phyloP scores from a whole-genome alignment of 192 early-diverging fungal genomes.

The Chytriomyces confervae region DNA sequence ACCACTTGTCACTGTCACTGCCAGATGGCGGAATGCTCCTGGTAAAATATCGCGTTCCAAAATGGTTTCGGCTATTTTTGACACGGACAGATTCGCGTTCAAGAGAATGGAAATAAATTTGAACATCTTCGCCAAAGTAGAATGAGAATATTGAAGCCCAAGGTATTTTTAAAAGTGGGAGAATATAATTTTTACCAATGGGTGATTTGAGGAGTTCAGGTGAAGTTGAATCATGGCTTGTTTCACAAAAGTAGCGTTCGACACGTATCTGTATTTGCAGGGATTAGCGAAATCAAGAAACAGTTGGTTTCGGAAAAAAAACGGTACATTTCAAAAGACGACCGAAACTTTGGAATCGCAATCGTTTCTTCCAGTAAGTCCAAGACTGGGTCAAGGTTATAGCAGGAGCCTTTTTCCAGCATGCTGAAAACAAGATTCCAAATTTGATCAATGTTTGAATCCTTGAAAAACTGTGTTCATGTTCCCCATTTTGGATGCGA shows the following conservation, averaged over 20 bases:
- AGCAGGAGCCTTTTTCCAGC: constrained; percentile 21
- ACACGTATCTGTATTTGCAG: not conserved
- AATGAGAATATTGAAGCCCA: not conserved
- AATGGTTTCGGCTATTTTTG: not conserved
- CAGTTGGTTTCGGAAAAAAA: no score
- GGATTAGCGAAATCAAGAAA: not conserved
- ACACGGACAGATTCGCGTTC: constrained; percentile 4
- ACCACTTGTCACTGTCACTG: not conserved
- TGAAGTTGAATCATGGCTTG: constrained; percentile 9
- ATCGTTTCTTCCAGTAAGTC: constrained; percentile 30
- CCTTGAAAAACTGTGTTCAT: constrained; percentile 13
- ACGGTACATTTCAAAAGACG: constrained; percentile 13
- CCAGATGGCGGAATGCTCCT: constrained; percentile 9
- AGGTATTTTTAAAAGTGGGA: not conserved
- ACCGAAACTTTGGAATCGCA: constrained; percentile 11
- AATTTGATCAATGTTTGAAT: constrained; percentile 21
- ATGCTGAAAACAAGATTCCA: constrained; percentile 26
- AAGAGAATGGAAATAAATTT: constrained; percentile 16
- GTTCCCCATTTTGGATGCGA: no score
- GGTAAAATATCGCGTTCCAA: constrained; percentile 23
- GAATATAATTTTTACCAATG: constrained; percentile 11
- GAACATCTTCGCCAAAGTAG: not conserved
- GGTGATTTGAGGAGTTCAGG: constrained; percentile 4
- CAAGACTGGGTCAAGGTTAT: constrained; percentile 22
- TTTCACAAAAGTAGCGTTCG: constrained; percentile 7